Conservation (phyloP, 2,329 filamentous ascomycete species). For the Talaromyces islandicus region DNA sequence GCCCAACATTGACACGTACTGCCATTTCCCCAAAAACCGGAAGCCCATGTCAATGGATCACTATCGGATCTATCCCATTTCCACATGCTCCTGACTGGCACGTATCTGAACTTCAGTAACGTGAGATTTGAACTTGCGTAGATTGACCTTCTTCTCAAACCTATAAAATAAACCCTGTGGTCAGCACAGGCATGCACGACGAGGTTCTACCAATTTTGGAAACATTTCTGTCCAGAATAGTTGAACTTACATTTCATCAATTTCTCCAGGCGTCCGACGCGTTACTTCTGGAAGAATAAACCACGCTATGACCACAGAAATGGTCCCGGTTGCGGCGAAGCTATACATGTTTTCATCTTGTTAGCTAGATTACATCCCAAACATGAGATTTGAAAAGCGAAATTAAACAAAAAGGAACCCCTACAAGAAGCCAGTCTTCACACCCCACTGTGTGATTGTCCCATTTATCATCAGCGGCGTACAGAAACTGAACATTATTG, state of each 20-base stretch:
- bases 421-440: conserved; percentile 43
- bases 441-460: conserved; percentile 31
- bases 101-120: conserved; percentile 30
- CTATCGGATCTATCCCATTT: conserved; percentile 5
- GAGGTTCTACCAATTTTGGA: neutral
- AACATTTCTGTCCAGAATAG: neutral
- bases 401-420: conserved; percentile 10
- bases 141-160: conserved; percentile 31
- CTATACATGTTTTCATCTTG: conserved; percentile 20
- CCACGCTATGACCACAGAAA: conserved; percentile 35
- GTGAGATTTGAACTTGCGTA: conserved; percentile 32
- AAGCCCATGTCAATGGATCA: neutral
- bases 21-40: no score
- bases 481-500: conserved; percentile 42
- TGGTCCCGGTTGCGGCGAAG: conserved; percentile 27
- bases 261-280: conserved; percentile 42
- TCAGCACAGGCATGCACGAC: neutral
- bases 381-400: no score
- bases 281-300: conserved; percentile 49
- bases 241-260: conserved; percentile 38
- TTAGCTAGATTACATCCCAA: no score
- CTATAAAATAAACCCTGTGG: conserved; percentile 5
- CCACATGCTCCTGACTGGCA: conserved; percentile 15
- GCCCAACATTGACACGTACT: no score
- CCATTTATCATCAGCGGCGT: conserved; percentile 43